Base-by-base conservation (phyloP, 495 filamentous ascomycete species). In the Mycothermus thermophilus region DNA sequence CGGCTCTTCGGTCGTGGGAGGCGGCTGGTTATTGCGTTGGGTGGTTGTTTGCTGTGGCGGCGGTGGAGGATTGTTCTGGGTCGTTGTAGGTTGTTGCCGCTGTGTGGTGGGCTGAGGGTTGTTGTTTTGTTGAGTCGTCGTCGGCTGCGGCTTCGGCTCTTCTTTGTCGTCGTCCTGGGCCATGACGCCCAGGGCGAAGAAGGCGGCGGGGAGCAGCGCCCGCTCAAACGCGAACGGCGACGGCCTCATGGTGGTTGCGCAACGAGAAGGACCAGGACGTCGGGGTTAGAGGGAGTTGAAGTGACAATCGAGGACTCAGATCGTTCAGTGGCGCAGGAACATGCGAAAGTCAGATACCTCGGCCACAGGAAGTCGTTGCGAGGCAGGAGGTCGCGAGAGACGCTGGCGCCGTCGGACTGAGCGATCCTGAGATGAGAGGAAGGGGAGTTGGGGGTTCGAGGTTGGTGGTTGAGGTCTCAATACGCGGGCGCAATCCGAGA, bases 171-270 rank as follows among this genome's bases (percentile, higher is more conserved):
- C 38, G 14, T 49, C 34, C 37, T 65, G 62, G 10, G 59, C 60
- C 27, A 57, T 23, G 14, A 40, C 59, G 7, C 32, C 35, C n/a
- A 52, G 38, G 19, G 57, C 40, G 16, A 55, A 38, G 33, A 54
- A 36, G 23, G 47, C 41, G 11, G 62, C 47, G 12, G 57, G 42
- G 34, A 59, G 50, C 27, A 58, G 41, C 34, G 44, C 48, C 30
- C 56, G 49, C 52, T 47, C 58, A 47, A 58, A 37, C 36, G 56
- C 56, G 28, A 52, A 33, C 14, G 37, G 46, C 35, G 48, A 30
- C 8, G 44, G 33, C 26, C 38, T 34, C 55, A 58, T 58, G 14
- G 33, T 43, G 39, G 22, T 25, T 32, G 41, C 19, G 30, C 17
- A 17, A 4, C 23, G 9, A 32, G 22, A 23, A 16, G 31, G 29